Percentiles rank a stretch among this genome's conserved stretches.
Conservation (phyloP, 2,329 filamentous ascomycete species). For the Beauveria bassiana region DNA sequence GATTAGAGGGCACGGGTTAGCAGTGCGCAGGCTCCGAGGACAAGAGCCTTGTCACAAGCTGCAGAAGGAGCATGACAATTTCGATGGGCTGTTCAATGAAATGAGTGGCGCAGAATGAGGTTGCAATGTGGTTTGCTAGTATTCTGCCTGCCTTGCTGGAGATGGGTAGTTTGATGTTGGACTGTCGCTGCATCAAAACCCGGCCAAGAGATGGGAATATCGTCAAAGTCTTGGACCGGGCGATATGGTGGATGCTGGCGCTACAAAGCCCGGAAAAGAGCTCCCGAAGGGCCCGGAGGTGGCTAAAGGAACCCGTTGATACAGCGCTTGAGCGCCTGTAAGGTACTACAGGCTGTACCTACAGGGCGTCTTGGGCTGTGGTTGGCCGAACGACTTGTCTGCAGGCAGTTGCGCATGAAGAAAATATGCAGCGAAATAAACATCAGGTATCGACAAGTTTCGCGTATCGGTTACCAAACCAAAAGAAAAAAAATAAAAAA, state of each 20-base stretch:
- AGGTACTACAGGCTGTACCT: not conserved
- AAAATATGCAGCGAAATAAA: no score
- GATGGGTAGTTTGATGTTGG: not conserved
- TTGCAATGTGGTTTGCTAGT: not conserved
- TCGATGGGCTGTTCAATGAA: not conserved
- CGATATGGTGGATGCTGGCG: not conserved
- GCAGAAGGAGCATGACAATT: not conserved
- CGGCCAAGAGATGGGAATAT: no score
- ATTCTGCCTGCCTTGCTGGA: not conserved
- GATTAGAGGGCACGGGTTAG: not conserved
- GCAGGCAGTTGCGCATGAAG: no score
- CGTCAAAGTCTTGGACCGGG: not conserved
- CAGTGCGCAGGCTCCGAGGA: not conserved
- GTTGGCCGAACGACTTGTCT: no score
- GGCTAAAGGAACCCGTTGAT: no score
- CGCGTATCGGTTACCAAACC: no score
- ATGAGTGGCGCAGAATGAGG: not conserved
- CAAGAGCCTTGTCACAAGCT: not conserved
- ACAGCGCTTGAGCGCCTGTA: no score
- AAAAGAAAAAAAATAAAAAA: no score
- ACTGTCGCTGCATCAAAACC: not conserved
- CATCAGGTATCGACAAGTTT: not conserved
- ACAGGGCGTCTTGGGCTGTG: not conserved
- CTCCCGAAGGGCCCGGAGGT: not conserved
- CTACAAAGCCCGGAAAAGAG: not conserved